Percentiles rank a stretch among this genome's conserved stretches.
Evolutionary conservation across 352 stramenopile species (phyloP).

Genomic region (Nothophytophthora sp.): DNA sequence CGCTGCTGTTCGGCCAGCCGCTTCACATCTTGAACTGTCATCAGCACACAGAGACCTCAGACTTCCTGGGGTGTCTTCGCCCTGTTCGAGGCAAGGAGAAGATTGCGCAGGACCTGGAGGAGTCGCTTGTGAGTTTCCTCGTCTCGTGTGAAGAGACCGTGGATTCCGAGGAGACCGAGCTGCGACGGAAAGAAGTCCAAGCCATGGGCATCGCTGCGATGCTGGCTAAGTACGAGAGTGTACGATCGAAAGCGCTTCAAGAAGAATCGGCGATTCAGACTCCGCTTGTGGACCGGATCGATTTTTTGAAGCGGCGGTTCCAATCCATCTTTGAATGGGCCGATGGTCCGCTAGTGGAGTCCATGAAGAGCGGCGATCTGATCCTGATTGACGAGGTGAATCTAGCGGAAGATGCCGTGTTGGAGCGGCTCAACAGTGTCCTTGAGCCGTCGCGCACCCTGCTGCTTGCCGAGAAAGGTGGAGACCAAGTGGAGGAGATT

Average conservation of each 20-base stretch:
- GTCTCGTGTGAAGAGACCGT: slow-evolving; percentile 10
- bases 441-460: slow-evolving; percentile 97
- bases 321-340: slow-evolving; percentile 99
- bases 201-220: slow-evolving; percentile 27
- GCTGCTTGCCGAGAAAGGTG: slow-evolving; percentile 98
- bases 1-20: slow-evolving; percentile 91
- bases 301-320: slow-evolving; percentile 61
- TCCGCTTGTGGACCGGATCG: slow-evolving; percentile 41
- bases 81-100: slow-evolving; percentile 94
- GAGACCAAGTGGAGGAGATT: slow-evolving; percentile 91
- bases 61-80: slow-evolving; percentile 98
- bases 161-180: slow-evolving; percentile 24
- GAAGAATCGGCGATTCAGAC: slow-evolving; percentile 14
- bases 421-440: slow-evolving; percentile 99
- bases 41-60: slow-evolving; percentile 94
- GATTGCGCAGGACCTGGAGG: slow-evolving; percentile 57
- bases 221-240: slow-evolving; percentile 36
- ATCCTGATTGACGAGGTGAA: slow-evolving; percentile 99
- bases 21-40: slow-evolving; percentile 99
- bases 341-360: slow-evolving; percentile 98
- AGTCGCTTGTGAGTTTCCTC: slow-evolving; percentile 43
- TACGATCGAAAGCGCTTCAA: slow-evolving; percentile 10
- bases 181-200: slow-evolving; percentile 14
- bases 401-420: slow-evolving; percentile 99
- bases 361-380: slow-evolving; percentile 97